Evolutionary conservation across 192 early-diverging fungal species (phyloP).

Genomic region (Phycomyces blakesleeanus): DNA sequence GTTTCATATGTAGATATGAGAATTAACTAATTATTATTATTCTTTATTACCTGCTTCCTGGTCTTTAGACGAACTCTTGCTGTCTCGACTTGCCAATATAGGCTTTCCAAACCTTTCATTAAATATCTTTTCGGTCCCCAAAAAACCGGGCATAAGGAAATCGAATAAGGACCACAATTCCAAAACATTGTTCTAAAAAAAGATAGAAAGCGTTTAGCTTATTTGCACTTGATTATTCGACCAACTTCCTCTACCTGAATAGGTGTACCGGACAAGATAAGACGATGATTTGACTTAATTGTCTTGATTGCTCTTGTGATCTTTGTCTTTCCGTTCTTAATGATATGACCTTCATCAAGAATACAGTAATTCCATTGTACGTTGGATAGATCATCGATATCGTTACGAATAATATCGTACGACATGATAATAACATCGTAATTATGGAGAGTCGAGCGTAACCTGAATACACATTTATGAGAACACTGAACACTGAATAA

Average conservation of each 20-base stretch:
- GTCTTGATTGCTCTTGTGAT: slow-evolving; percentile 90
- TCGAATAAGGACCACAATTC: slow-evolving; percentile 99
- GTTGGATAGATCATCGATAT: slow-evolving; percentile 74
- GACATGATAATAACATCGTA: slow-evolving; percentile 91
- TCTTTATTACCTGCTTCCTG: slow-evolving; percentile 54
- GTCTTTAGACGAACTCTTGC: slow-evolving; percentile 69
- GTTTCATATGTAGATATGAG: neutral
- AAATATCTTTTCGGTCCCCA: slow-evolving; percentile 93
- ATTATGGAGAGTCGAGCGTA: slow-evolving; percentile 49
- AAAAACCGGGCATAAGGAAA: slow-evolving; percentile 97
- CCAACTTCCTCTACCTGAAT: slow-evolving; percentile 55
- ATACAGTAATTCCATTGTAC: slow-evolving; percentile 92
- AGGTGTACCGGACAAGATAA: slow-evolving; percentile 96
- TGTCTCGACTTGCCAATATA: slow-evolving; percentile 85
- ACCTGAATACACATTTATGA: slow-evolving; percentile 14
- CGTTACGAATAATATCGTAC: slow-evolving; percentile 95
- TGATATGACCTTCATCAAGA: slow-evolving; percentile 97
- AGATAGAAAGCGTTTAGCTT: slow-evolving; percentile 1
- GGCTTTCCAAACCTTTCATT: slow-evolving; percentile 93
- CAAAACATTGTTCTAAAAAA: slow-evolving; percentile 82
- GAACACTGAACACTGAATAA: neutral
- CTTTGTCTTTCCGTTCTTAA: slow-evolving; percentile 93
- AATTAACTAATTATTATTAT: no score
- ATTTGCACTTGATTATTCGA: neutral
- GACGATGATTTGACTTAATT: slow-evolving; percentile 79